Base-by-base conservation (phyloP, 345 rosid species). In the Trapa bicornis region DNA sequence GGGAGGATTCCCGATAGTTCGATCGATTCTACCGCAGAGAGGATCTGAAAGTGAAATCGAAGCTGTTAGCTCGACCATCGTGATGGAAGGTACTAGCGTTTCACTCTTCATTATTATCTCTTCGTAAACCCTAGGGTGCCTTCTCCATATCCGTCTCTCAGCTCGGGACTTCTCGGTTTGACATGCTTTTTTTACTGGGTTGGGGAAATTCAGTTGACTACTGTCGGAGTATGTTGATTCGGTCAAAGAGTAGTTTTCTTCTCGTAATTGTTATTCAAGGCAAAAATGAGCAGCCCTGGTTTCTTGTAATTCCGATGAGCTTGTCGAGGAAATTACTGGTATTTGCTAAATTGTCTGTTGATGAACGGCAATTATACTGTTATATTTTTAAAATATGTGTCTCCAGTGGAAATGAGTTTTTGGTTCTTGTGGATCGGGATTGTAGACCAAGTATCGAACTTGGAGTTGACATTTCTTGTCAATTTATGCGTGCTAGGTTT, bases 171-270 rank as follows among this genome's bases (percentile, higher is more conserved):
- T 58, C 63, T 32, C 38, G 37, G 63, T 58, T 58, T 58, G 63
- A 58, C 63, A 32, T 58, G 63, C 22, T 58, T 58, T 33, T 56
- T 32, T 57, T 58, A 58, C 63, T 58, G 63, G 63, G 37, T 58
- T 35, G 63, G 33, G 63, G 16, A 58, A 41, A 58, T 58, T 58
- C 15, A 10, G 63, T 32, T 58, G 63, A 58, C 63, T 58, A 37
- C 35, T 58, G 63, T 35, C 38, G 63, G 63, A 33, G 38, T 11
- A 9, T 57, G 37, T 10, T 11, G 63, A 58, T 32, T 58, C 15
- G 35, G 63, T 58, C 63, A 58, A 35, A 9, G 16, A 32, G 12
- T 5, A 1, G 15, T 58, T 32, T 58, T 58, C 3, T 58, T 10
- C 16, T 32, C 43, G 43, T 57, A 32, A 16, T 50, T 2, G 22